Base-by-base conservation (phyloP, 495 filamentous ascomycete genomes). In the Penicilliopsis zonata region DNA sequence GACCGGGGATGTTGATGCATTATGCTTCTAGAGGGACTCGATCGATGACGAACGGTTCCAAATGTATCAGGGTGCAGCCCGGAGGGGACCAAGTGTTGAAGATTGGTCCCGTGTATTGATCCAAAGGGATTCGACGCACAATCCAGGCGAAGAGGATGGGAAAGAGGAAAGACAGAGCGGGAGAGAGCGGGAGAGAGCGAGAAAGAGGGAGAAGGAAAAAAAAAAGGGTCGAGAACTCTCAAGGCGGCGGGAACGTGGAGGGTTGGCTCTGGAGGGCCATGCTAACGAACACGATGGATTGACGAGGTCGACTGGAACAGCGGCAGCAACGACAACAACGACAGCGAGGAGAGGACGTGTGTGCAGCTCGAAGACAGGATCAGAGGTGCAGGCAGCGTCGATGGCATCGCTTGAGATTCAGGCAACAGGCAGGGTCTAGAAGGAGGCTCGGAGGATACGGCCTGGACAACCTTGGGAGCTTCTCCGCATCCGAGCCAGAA, bases 1-100 rank as follows among this genome's bases (percentile, higher is more conserved):
- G 77, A 72, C 46, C 84, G 74, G 41, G 81, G 77, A 59, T 81
- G 77, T 60, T 88, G 84, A 73, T 90, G 83, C 84, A 92, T 92
- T 37, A 17, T 42, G 28, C n/a, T n/a, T n/a, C n/a, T n/a, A n/a
- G n/a, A n/a, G n/a, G n/a, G n/a, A n/a, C n/a, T n/a, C n/a, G n/a
- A n/a, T n/a, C n/a, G n/a, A n/a, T n/a, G n/a, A n/a, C n/a, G n/a
- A n/a, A n/a, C n/a, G n/a, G n/a, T n/a, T n/a, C n/a, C n/a, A n/a
- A n/a, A n/a, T n/a, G n/a, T n/a, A n/a, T n/a, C n/a, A n/a, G n/a
- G n/a, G n/a, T n/a, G n/a, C n/a, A n/a, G n/a, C n/a, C n/a, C n/a
- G n/a, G n/a, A n/a, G n/a, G n/a, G n/a, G n/a, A n/a, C n/a, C n/a
- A n/a, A n/a, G n/a, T n/a, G n/a, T n/a, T n/a, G n/a, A n/a, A n/a